Conservation (phyloP, 345 rosid species). For the Gossypium raimondii region DNA sequence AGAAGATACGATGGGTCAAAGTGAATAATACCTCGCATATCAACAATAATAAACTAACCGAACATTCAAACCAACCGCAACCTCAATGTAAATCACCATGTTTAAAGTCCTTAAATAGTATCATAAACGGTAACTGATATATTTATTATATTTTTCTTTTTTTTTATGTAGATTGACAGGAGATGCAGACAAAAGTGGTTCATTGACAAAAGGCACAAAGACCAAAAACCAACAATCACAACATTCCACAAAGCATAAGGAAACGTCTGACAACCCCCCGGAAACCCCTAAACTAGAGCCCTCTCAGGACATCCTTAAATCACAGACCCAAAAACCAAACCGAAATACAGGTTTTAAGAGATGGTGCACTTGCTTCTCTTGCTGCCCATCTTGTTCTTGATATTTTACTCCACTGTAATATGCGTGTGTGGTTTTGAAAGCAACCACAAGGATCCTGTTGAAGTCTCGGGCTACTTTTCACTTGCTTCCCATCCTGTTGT, state of each 20-base stretch:
- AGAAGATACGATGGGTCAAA: too few relatives aligned
- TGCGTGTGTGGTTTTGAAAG: too few relatives aligned
- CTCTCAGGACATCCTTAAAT: constrained; percentile 1
- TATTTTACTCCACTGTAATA: background rate
- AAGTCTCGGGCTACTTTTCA: too few relatives aligned
- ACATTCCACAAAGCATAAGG: constrained; percentile 2
- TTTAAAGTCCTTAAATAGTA: background rate
- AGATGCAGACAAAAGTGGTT: constrained; percentile 33
- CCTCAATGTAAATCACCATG: too few relatives aligned
- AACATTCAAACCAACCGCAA: too few relatives aligned
- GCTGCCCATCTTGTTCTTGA: constrained; percentile 32
- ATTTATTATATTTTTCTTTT: background rate
- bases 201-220: constrained; percentile 11
- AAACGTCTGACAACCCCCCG: background rate
- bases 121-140: background rate
- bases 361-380: constrained; percentile 60
- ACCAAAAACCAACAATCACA: constrained; percentile 20
- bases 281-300: background rate
- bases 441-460: too few relatives aligned
- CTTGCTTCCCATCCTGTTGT: too few relatives aligned
- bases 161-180: constrained; percentile 40
- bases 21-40: too few relatives aligned
- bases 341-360: constrained; percentile 17
- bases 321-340: constrained; percentile 18
- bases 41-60: too few relatives aligned